phyloP scores from a whole-genome alignment of 345 rosid species.

The Heritiera littoralis region DNA sequence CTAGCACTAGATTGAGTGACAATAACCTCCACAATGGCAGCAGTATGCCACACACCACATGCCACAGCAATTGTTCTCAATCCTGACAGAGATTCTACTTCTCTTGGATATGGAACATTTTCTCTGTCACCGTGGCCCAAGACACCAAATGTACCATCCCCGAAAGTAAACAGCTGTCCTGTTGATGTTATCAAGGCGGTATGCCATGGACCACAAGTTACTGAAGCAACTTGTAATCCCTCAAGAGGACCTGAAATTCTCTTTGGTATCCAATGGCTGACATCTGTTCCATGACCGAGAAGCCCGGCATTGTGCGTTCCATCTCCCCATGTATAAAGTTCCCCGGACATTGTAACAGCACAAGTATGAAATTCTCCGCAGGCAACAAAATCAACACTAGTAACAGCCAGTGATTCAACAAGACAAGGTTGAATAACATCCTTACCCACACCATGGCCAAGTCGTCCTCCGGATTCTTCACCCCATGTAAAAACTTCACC shows the following conservation, averaged over 20 bases:
- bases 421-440: conserved; percentile 72
- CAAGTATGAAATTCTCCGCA: conserved; percentile 96
- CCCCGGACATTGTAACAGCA: conserved; percentile 89
- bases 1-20: conserved; percentile 76
- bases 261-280: conserved; percentile 96
- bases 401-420: conserved; percentile 68
- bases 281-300: conserved; percentile 86
- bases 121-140: conserved; percentile 84
- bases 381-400: conserved; percentile 71
- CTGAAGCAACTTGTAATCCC: conserved; percentile 82
- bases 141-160: conserved; percentile 95
- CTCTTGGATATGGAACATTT: conserved; percentile 67
- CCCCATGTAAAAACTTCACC: conserved; percentile 98
- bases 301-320: conserved; percentile 88
- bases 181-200: conserved; percentile 81
- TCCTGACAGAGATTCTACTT: conserved; percentile 84
- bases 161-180: conserved; percentile 91
- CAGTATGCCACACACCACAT: conserved; percentile 98
- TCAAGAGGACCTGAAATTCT: conserved; percentile 90
- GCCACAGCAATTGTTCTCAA: conserved; percentile 82
- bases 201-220: conserved; percentile 97
- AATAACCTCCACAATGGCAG: conserved; percentile 90
- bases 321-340: conserved; percentile 93
- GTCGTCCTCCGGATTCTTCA: conserved; percentile 88
- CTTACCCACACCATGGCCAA: conserved; percentile 85